Conservation (phyloP, 768 basidiomycete genomes). For the Chalciporus chontae region DNA sequence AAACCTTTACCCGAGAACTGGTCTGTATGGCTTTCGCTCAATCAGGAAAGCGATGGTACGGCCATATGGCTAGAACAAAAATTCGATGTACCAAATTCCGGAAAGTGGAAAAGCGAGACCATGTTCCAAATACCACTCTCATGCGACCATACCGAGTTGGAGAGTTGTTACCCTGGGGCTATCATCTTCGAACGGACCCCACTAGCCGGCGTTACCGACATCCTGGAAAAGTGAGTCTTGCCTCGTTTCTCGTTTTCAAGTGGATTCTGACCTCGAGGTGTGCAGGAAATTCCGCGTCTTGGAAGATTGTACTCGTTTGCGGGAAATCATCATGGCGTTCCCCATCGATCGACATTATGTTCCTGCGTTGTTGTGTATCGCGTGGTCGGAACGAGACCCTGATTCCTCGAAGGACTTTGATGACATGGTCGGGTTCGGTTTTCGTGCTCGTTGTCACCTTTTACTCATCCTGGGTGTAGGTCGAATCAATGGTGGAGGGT, state of each 20-base stretch:
- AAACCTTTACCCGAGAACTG: conserved; percentile 40
- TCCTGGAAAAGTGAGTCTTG: conserved; percentile 54
- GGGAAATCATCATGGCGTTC: conserved; percentile 56
- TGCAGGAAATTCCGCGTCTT: conserved; percentile 65
- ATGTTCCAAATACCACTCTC: conserved; percentile 57
- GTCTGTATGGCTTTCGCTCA: conserved; percentile 72
- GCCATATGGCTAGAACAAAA: conserved; percentile 80
- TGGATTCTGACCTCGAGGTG: not conserved
- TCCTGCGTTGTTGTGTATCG: conserved; percentile 58
- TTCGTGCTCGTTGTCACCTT: not conserved
- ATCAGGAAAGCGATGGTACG: conserved; percentile 68
- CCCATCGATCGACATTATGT: conserved; percentile 55
- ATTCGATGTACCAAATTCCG: conserved; percentile 64
- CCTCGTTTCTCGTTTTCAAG: not conserved
- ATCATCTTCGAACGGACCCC: conserved; percentile 78
- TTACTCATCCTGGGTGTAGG: conserved; percentile 33
- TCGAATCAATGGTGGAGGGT: conserved; percentile 44
- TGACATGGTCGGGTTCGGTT: conserved; percentile 48
- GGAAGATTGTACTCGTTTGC: conserved; percentile 69
- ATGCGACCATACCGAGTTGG: conserved; percentile 15
- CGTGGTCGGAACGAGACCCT: conserved; percentile 52
- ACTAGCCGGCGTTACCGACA: conserved; percentile 55
- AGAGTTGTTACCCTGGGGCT: conserved; percentile 50
- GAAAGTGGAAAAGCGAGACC: conserved; percentile 55
- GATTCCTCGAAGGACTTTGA: conserved; percentile 46